Evolutionary conservation across 139 green algal genomes (phyloP).

Genomic region (Chlorella sp.): DNA sequence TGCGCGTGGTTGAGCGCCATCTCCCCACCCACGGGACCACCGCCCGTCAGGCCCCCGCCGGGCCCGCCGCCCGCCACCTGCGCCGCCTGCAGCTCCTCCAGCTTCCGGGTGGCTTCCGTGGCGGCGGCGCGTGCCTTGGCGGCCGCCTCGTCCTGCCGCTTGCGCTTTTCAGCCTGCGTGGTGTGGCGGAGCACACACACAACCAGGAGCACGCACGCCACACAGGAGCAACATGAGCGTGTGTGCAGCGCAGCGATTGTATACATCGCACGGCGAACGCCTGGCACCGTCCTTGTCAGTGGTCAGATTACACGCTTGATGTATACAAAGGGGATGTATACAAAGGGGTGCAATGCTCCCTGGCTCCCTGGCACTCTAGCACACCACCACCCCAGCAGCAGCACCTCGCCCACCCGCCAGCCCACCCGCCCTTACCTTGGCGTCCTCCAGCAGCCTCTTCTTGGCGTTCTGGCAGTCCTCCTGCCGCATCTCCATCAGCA

Average conservation of each 20-base stretch:
- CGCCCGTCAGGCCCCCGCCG: neutral
- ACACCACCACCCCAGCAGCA: no score
- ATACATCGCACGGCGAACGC: neutral
- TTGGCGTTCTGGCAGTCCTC: conserved; percentile 43
- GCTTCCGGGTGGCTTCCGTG: conserved; percentile 10
- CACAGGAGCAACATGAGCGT: no score
- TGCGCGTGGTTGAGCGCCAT: neutral
- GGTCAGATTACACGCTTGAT: neutral
- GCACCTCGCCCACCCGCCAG: no score
- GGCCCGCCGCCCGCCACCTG: neutral
- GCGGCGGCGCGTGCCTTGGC: conserved; percentile 29
- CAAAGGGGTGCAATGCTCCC: neutral
- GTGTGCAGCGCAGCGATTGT: no score
- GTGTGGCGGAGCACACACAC: no score
- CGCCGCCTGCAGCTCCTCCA: conserved; percentile 33
- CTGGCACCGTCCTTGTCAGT: neutral
- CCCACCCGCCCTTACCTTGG: conserved; percentile 29
- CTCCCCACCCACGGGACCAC: conserved; percentile 4
- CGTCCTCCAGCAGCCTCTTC: conserved; percentile 51
- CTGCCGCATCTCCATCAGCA: conserved; percentile 45
- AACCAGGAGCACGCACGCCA: no score
- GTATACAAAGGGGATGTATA: neutral
- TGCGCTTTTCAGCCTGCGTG: conserved; percentile 50
- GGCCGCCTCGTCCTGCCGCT: conserved; percentile 36
- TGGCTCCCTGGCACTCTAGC: no score